Conservation (phyloP, 805 yeast genomes). For the Wickerhamiella azyma region DNA sequence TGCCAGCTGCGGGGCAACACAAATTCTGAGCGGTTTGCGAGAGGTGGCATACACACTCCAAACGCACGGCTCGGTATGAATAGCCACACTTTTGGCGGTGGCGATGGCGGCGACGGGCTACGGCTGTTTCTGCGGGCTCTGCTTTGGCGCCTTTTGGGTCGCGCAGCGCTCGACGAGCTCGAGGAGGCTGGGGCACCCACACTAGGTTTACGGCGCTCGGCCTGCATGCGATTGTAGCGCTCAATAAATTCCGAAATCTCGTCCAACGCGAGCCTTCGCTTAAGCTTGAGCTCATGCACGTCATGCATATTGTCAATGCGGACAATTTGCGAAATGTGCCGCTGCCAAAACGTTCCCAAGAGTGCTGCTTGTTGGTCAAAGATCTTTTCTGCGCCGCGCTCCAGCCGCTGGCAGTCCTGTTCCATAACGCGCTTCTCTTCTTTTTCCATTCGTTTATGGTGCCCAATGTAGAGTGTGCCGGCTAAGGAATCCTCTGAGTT, state of each 20-base stretch:
- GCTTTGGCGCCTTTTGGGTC: background rate
- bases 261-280: conserved; percentile 37
- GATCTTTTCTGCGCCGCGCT: conserved; percentile 42
- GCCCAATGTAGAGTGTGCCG: conserved; percentile 28
- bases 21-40: conserved; percentile 1
- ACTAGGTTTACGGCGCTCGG: conserved; percentile 13
- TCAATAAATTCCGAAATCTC: conserved; percentile 31
- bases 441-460: conserved; percentile 47
- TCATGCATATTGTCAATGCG: conserved; percentile 36
- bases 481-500: conserved; percentile 32
- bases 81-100: conserved; percentile 3
- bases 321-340: conserved; percentile 35
- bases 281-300: conserved; percentile 36
- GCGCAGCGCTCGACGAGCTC: background rate
- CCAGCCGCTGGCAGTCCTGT: conserved; percentile 39
- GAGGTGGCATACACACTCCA: conserved; percentile 5
- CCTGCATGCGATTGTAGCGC: conserved; percentile 10
- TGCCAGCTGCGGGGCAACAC: conserved; percentile 10
- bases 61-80: conserved; percentile 6
- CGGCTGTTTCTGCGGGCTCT: conserved; percentile 3
- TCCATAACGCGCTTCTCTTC: conserved; percentile 49
- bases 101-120: background rate
- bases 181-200: background rate
- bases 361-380: conserved; percentile 32
- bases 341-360: conserved; percentile 35